phyloP scores from a whole-genome alignment of 208 protist species.

The Leishmania lainsoni region DNA sequence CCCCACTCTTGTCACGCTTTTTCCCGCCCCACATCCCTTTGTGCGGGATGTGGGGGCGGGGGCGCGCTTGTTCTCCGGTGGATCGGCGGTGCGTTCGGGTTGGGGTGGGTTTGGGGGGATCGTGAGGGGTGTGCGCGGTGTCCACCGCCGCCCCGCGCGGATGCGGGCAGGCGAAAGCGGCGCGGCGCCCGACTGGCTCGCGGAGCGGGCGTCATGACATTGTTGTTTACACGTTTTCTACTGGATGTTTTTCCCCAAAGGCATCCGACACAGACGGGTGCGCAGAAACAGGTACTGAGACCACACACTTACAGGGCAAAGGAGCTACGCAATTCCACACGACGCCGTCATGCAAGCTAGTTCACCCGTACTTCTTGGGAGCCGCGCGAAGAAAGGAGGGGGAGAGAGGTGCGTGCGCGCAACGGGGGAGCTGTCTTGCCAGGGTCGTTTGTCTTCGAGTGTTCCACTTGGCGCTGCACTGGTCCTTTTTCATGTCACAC shows the following conservation, averaged over 20 bases:
- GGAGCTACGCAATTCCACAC: not conserved
- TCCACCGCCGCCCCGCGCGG: no score
- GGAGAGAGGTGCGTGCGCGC: not conserved
- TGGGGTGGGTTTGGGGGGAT: not conserved
- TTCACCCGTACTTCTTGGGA: not conserved
- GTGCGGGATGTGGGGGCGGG: not conserved
- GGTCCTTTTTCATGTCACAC: not conserved
- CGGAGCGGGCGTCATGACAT: not conserved
- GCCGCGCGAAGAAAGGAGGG: not conserved
- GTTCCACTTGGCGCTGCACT: not conserved
- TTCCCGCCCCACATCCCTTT: not conserved
- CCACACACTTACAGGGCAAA: not conserved
- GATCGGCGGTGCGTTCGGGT: not conserved
- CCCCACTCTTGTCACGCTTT: conserved; percentile 55
- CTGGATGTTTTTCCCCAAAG: not conserved
- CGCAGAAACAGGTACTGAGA: not conserved
- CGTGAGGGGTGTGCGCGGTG: not conserved
- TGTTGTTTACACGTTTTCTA: not conserved
- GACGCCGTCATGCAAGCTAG: not conserved
- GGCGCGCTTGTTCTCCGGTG: no score
- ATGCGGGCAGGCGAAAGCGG: not conserved
- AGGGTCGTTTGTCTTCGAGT: not conserved
- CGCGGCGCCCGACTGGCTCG: not conserved
- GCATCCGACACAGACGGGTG: not conserved
- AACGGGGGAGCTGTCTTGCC: not conserved